Evolutionary conservation across 2,329 filamentous ascomycete genomes (phyloP), one percentile per base, ranked within the genome.

Genomic region (Periconia macrospinosa): DNA sequence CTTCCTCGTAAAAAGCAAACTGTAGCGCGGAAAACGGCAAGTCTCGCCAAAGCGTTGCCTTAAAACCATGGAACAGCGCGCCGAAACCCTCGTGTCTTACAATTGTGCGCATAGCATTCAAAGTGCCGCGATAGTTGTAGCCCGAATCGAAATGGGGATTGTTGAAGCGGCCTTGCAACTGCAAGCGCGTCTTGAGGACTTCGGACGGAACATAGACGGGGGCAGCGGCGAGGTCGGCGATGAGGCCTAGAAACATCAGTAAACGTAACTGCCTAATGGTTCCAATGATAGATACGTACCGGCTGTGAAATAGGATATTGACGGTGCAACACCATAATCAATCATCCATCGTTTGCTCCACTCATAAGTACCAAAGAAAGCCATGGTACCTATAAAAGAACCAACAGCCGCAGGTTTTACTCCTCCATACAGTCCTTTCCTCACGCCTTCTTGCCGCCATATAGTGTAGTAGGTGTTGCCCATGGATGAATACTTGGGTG

Each of bases 1-100:
- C 92, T 74, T 97, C 91, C 75, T 99, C 94, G 79, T 96, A 99
- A 72, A 99, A 97, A 67, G 95, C 93, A 75, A 99, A 97, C 70
- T 99, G 94, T 11, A 99, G 78, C 0, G 94, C 94, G 0, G 93
- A 97, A 71, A 97, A 99, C 1, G 94, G 94, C 19, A 99, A 82
- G 67, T 99, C 94, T 54, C 94, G 89, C 76, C 90, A 94, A 2
- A 99, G 85, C 0, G 94, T 99, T 11, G 94, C 94, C 73, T 94
- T 94, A 79, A 95, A 99, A n/a, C 94, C 94, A 65, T 96, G 89
- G 73, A 97, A 99, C 20, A 99, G 83, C 17, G 95, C 94, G 0
- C 85, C 81, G 50, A 91, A 81, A 0, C 94, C 95, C 77, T 99
- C 94, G 41, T 83, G 82, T 40, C 86, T 86, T 15, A 92, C 82